A percentile compares a stretch with the other conserved stretches of the same genome.
phyloP scores from a whole-genome alignment of 352 stramenopile species.

The Detonula confervacea region DNA sequence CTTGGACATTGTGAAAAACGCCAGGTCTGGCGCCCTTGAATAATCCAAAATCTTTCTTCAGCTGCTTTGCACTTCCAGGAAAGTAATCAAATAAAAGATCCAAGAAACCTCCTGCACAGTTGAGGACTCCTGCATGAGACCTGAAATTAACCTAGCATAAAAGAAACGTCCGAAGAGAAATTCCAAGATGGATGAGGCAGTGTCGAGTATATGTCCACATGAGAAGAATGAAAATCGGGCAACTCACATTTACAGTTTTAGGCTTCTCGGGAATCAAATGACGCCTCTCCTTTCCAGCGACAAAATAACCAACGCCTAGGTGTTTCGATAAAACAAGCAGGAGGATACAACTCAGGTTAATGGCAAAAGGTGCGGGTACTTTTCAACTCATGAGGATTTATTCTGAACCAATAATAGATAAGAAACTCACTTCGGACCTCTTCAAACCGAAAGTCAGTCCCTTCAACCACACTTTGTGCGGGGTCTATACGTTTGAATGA shows the following conservation, averaged over 20 bases:
- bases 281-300: conserved; percentile 40
- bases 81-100: conserved; percentile 60
- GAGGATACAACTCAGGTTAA: too few species aligned
- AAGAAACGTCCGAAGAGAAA: too few species aligned
- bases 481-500: too few species aligned
- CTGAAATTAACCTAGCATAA: conserved; percentile 63
- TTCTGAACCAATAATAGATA: too few species aligned
- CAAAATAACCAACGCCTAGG: conserved; percentile 54
- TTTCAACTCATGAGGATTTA: too few species aligned
- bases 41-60: conserved; percentile 61
- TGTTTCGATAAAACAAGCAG: too few species aligned
- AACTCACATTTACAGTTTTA: conserved; percentile 63
- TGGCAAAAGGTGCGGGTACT: too few species aligned
- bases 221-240: too few species aligned
- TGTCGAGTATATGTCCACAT: conserved; percentile 62
- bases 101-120: conserved; percentile 50
- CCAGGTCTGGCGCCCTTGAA: conserved; percentile 64
- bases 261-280: conserved; percentile 64
- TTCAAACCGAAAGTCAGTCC: conserved; percentile 79
- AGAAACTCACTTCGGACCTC: too few species aligned
- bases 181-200: conserved; percentile 24
- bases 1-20: conserved; percentile 53
- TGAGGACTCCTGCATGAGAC: conserved; percentile 60
- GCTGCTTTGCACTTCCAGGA: conserved; percentile 55
- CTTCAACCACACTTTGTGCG: conserved; percentile 63